Conservation (phyloP, 148 eudicot genomes). For the Rhododendron griersonianum region DNA sequence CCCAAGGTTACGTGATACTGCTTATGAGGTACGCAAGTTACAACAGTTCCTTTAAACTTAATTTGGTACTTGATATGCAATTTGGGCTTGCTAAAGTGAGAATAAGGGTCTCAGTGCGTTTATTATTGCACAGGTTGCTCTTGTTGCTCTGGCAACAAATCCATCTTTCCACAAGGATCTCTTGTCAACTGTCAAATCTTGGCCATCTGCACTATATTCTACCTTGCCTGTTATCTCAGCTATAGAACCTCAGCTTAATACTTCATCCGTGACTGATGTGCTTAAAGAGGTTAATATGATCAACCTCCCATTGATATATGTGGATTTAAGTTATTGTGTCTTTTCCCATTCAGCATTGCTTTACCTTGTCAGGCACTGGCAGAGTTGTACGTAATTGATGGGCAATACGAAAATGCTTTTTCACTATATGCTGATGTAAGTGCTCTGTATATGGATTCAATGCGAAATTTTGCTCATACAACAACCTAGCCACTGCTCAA, state of each 20-base stretch:
- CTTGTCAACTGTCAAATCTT: constrained; percentile 71
- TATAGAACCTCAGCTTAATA: constrained; percentile 87
- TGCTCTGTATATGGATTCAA: constrained; percentile 2
- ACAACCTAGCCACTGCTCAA: neutral
- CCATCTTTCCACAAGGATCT: constrained; percentile 88
- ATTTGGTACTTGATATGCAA: constrained; percentile 8
- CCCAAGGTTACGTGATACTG: constrained; percentile 84
- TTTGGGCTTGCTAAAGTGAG: constrained; percentile 6
- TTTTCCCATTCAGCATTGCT: neutral
- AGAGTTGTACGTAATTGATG: constrained; percentile 80
- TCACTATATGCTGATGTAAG: constrained; percentile 93
- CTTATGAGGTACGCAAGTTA: constrained; percentile 73
- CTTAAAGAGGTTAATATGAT: constrained; percentile 70
- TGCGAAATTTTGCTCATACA: neutral
- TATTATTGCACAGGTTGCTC: constrained; percentile 67
- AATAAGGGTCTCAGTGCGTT: constrained; percentile 6
- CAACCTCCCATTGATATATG: constrained; percentile 2
- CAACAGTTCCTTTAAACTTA: constrained; percentile 12
- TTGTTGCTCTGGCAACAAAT: constrained; percentile 76
- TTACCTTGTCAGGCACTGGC: constrained; percentile 70
- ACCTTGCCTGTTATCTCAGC: constrained; percentile 66
- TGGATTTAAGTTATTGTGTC: constrained; percentile 6
- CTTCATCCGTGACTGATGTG: constrained; percentile 65
- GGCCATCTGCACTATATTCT: constrained; percentile 88
- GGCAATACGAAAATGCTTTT: constrained; percentile 85